Base-by-base conservation (phyloP, 306 rosid genomes). In the Ormosia semicastrata region DNA sequence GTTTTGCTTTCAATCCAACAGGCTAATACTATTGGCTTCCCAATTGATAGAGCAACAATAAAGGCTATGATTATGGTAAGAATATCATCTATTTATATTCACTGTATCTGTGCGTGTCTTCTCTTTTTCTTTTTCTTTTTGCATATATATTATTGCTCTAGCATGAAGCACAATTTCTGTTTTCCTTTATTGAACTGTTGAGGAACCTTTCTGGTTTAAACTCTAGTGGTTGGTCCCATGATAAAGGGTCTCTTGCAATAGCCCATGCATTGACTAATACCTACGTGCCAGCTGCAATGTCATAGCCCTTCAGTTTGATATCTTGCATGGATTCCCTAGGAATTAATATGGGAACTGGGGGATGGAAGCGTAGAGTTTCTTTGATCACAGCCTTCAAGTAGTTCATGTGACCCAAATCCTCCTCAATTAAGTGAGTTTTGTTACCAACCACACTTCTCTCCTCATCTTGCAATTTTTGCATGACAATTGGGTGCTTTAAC, bases 41-140 rank as follows among this genome's bases (percentile, higher is more conserved):
- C 12, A 7, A n/a, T n/a, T n/a, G 79, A 77, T 30, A 70, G 74
- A 62, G 60, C 77, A 24, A 44, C 60, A 59, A n/a, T 50, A 1
- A 82, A 83, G 75, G 82, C 69, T 50, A 15, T 83, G 69, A 39
- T 83, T 46, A 75, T 62, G 53, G 86, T 83, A 12, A 39, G 75
- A 56, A 57, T 29, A 33, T 33, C 7, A 8, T 34, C 18, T 34
- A 30, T 62, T 33, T 62, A 56, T 6, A 4, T 53, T 53, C 7
- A 18, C 15, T 49, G n/a, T 40, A n/a, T n/a, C n/a, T n/a, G 44
- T 40, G 8, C 5, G 44, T 39, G 43, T 39, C 5, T n/a, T n/a
- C n/a, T n/a, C n/a, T n/a, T n/a, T n/a, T n/a, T n/a, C n/a, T n/a
- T n/a, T n/a, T n/a, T n/a, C n/a, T n/a, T n/a, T n/a, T n/a, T n/a